Evolutionary conservation across 352 stramenopile species (phyloP).

Genomic region (Phytophthora colocasiae): DNA sequence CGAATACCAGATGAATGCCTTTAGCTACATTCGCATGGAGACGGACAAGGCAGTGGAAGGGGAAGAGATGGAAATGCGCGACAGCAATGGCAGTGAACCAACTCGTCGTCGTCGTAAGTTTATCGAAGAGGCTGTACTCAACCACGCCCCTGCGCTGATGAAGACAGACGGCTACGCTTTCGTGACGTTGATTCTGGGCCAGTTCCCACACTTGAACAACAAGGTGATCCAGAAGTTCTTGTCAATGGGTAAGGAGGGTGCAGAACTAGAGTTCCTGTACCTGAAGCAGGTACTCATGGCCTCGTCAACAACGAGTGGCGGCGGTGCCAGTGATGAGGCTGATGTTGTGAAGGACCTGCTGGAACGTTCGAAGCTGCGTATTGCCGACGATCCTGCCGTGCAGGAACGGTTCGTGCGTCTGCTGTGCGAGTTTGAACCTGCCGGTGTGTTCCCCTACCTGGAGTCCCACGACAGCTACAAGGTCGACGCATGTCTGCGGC

Average conservation of each 20-base stretch:
- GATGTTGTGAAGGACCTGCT: slow-evolving; percentile 84
- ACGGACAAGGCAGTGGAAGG: slow-evolving; percentile 56
- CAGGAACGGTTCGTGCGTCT: slow-evolving; percentile 86
- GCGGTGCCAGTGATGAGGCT: slow-evolving; percentile 62
- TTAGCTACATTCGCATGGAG: slow-evolving; percentile 83
- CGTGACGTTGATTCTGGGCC: slow-evolving; percentile 87
- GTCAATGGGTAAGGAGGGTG: slow-evolving; percentile 79
- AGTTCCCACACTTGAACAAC: slow-evolving; percentile 88
- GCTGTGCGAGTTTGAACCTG: slow-evolving; percentile 82
- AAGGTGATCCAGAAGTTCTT: slow-evolving; percentile 87
- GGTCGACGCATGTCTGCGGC: slow-evolving; percentile 82
- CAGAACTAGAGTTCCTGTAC: slow-evolving; percentile 85
- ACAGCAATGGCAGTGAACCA: slow-evolving; percentile 40
- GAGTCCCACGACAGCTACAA: slow-evolving; percentile 90
- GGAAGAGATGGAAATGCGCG: slow-evolving; percentile 47
- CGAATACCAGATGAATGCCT: slow-evolving; percentile 85
- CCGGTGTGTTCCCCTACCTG: slow-evolving; percentile 80
- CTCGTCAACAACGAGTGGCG: slow-evolving; percentile 52
- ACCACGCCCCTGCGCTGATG: slow-evolving; percentile 82
- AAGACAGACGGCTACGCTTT: slow-evolving; percentile 90
- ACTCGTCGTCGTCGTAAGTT: slow-evolving; percentile 61
- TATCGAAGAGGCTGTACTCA: slow-evolving; percentile 83
- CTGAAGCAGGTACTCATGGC: slow-evolving; percentile 81
- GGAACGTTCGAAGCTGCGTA: slow-evolving; percentile 81
- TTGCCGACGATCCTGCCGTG: slow-evolving; percentile 82